These are phyloP conservation scores for Ligustrum vulgare DNA, from an alignment of 257 asterid species.

Conservation along the genomic window DNA sequence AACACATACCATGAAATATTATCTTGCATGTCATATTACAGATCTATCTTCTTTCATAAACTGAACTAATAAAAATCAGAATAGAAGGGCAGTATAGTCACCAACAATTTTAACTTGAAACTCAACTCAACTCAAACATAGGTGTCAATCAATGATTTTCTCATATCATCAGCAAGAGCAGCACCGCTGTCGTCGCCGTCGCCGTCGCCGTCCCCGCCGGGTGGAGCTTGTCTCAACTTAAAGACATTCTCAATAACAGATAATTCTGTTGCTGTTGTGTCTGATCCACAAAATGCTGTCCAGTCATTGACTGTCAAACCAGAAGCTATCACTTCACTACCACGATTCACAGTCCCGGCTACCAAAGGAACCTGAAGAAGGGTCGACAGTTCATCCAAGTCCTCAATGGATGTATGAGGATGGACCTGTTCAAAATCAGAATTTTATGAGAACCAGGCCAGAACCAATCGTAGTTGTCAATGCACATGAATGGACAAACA, in stretches of 20 bases:
- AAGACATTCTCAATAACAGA: slow-evolving; percentile 76
- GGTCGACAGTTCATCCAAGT: slow-evolving; percentile 80
- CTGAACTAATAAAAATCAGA: background rate
- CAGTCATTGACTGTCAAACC: slow-evolving; percentile 84
- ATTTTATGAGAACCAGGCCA: background rate
- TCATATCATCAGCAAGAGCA: slow-evolving; percentile 81
- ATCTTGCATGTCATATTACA: background rate
- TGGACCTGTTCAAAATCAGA: slow-evolving; percentile 56
- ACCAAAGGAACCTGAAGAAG: slow-evolving; percentile 91
- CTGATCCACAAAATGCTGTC: slow-evolving; percentile 93
- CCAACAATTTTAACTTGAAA: background rate
- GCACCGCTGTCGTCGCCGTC: too few relatives aligned
- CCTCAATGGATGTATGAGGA: slow-evolving; percentile 88
- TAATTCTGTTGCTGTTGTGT: slow-evolving; percentile 89
- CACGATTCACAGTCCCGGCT: slow-evolving; percentile 88
- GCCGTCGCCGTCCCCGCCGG: too few relatives aligned
- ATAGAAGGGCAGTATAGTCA: background rate
- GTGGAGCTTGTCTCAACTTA: slow-evolving; percentile 86
- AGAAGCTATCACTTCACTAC: slow-evolving; percentile 76
- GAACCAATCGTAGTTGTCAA: background rate
- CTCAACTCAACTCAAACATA: slow-evolving; percentile 37
- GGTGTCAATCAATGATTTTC: slow-evolving; percentile 78
- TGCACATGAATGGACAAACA: background rate
- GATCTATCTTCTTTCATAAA: background rate
- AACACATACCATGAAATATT: background rate